Base-by-base conservation (phyloP, 371 early-diverging fungal species). In the Nematocida ausubeli region DNA sequence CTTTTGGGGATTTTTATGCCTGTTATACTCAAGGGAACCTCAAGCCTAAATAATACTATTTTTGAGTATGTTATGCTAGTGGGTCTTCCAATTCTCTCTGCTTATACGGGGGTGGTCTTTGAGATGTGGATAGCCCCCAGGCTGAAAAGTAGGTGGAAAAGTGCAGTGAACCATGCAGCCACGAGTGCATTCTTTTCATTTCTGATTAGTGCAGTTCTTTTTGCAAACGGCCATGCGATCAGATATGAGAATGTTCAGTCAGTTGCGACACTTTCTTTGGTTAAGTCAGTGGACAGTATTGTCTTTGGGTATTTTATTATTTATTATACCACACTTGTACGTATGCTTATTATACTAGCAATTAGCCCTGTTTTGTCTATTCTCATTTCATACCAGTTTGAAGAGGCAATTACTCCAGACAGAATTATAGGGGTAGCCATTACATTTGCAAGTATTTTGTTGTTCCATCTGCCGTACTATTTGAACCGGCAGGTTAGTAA, bases 1-100 rank as follows among this genome's bases (percentile, higher is more conserved):
- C 40, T 75, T 4, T 5, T 66, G 30, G 65, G 55, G 68, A 22
- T 75, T 0, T 26, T 67, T n/a, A 19, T 67, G 24, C 78, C 78
- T 28, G 19, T 63, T 63, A 30, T 49, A 32, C 3, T n/a, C 24
- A 42, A 39, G 3, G 26, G 12, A 34, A n/a, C 28, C 54, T 12
- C 12, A 54, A 9, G 22, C 0, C 24, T n/a, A n/a, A n/a, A 54
- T 7, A n/a, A 12, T n/a, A n/a, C 26, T 54, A n/a, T 24, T 54
- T 30, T 60, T 30, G 60, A 47, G 42, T 54, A 54, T 66, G 16
- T 19, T 5, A 16, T 62, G 65, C 39, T 56, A 12, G 30, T 22
- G 0, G 24, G 26, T 66, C 49, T 55, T 14, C 32, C 63, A 2
- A 35, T 51, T 42, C 1, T 64, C 22, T 44, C 64, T 1, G 56